Evolutionary conservation across 306 rosid genomes (phyloP), one percentile per base, ranked within the genome.

Genomic region (Oxytropis ochrocephala): DNA sequence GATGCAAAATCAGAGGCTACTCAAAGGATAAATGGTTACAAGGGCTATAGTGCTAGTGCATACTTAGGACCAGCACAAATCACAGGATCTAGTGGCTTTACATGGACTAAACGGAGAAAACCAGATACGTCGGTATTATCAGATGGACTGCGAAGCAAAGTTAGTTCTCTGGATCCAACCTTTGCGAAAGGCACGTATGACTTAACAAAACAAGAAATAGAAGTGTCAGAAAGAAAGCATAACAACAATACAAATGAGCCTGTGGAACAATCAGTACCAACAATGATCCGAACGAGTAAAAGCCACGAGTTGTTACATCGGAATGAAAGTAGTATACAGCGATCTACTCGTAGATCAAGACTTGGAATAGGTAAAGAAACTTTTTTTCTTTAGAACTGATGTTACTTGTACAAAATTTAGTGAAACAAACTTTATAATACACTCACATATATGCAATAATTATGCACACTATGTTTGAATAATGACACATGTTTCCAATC

Each of bases 141-240:
- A 41, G 92, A 89, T 35, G 85, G 95, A 11, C 81, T 91, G 39
- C 85, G 81, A 77, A 90, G 98, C 83, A 93, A 88, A 70, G 71
- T 88, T 69, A 93, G 96, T 79, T 85, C 83, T 24, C 47, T 95
- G 27, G 99, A 95, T 73, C 86, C 99, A 51, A 76, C 85, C 3
- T 95, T 88, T 60, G 97, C 96, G 18, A 86, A 73, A 64, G 76
- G 74, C 55, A 74, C 87, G 0, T 82, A 79, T 19, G 79, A 81
- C 54, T 24, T 75, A 19, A 44, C 83, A 4, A 86, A 65, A 76
- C 72, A 43, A 6, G 75, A 64, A 72, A 78, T 33, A 29, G 53
- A 80, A 12, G 74, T 76, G 63, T 71, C 82, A 11, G 56, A 68
- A 24, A 66, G 80, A 19, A 75, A 67, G 55, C 46, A 67, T 30